Evolutionary conservation across 2,329 filamentous ascomycete species (phyloP).

Genomic region (Tolypocladium amazonense): DNA sequence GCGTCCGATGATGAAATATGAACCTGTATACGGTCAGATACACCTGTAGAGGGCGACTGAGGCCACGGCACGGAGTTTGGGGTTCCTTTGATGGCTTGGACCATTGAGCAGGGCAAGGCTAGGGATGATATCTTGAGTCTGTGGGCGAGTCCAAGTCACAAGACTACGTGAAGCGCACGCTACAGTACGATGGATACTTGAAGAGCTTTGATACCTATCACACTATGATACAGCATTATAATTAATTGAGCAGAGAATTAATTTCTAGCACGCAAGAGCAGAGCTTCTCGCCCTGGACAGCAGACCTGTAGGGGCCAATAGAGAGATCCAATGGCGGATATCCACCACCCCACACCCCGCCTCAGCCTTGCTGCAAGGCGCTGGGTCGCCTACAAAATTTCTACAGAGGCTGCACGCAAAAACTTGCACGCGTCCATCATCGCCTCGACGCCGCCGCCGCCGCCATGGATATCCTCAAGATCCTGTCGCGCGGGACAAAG

Average conservation of each 20-base stretch:
- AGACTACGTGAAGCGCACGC: background rate
- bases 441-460: background rate
- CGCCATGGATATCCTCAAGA: constrained; percentile 61
- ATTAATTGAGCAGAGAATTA: background rate
- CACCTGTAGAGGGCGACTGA: background rate
- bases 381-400: constrained; percentile 9
- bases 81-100: background rate
- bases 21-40: background rate
- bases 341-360: constrained; percentile 2
- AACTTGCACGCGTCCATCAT: background rate
- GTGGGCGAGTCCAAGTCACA: background rate
- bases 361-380: constrained; percentile 11
- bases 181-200: too few relatives aligned
- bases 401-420: background rate
- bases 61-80: background rate
- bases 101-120: background rate
- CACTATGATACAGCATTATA: background rate
- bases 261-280: background rate
- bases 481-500: constrained; percentile 62
- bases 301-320: too few relatives aligned
- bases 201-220: background rate
- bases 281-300: background rate
- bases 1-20: constrained; percentile 10
- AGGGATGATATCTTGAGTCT: background rate
- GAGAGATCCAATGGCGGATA: background rate